Evolutionary conservation across 139 green algal genomes (phyloP), one percentile per base, ranked within the genome.

Genomic region (Chloropicon primus): DNA sequence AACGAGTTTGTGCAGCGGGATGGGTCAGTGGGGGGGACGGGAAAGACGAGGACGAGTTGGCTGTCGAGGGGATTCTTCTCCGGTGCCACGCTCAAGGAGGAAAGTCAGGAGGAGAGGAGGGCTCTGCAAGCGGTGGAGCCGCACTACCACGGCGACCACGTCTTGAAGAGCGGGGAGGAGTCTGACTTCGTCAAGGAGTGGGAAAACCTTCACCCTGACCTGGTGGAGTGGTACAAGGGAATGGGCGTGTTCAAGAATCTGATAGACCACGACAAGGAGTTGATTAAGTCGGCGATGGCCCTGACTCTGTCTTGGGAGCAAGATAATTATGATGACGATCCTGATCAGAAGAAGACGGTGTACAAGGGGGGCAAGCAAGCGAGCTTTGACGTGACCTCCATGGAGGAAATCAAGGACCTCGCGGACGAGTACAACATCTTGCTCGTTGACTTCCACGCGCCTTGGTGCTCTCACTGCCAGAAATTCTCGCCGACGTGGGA

Each of bases 401-500:
- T 17, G 5, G 5, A 28, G 24, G 25, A 27, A 17, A 41, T 75
- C 72, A 75, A 75, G 25, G 25, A 75, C 25, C 72, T 75, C 72
- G 74, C 71, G 21, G 41, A 76, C n/a, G 71, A 80, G 54, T 26
- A 78, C 72, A 74, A 80, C 24, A 72, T 81, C 5, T 28, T 84
- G 26, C 21, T 84, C n/a, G 80, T 84, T 5, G 73, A 81, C 26
- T 81, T 84, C 10, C 76, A 81, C 77, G 80, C 80, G 41, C 80
- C 80, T 21, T 84, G 80, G 80, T 84, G 80, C 76, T 28, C 72
- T 71, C 77, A 81, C 72, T 84, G 80, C 74, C 29, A 72, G 22
- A 26, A 26, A 17, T 62, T 62, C 41, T 62, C 41, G 5, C 41
- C 41, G 41, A 62, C 41, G 5, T 62, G 41, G 41, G 41, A 62